Base-by-base conservation (phyloP, 305 asterid species). In the Rubia balearica region DNA sequence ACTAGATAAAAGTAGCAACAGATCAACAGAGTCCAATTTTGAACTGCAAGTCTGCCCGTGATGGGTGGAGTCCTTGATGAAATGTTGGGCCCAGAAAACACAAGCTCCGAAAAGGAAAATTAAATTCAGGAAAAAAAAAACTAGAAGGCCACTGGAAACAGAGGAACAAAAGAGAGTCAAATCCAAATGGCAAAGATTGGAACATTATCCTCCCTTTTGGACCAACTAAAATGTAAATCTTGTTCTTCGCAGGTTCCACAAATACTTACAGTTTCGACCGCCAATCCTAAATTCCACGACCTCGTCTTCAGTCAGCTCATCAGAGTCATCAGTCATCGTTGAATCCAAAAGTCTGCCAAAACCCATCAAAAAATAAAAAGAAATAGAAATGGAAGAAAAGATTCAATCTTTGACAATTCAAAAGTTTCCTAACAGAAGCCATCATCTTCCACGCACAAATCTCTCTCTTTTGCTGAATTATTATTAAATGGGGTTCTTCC, bases 371-470 rank as follows among this genome's bases (percentile, higher is more conserved):
- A 16, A 4, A 6, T 4, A 27, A 33, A 55, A 42, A 43, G 4
- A 11, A 16, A 16, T 12, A 59, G 6, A 22, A 48, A 27, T 7
- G 12, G 65, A 17, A 41, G 0, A 49, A 7, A 69, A 22, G 65
- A 59, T 5, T n/a, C 45, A 53, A 51, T 57, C 66, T 51, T 65
- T 73, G 76, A 73, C 27, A 73, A 64, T 65, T 73, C 76, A 65
- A 73, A 73, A 24, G 64, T 55, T 42, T 22, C 12, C 16, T n/a
- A 40, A 22, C 14, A 53, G 21, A 57, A 57, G 6, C 68, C 22
- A 19, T 33, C 53, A 62, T 61, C 62, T 42, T 14, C 41, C 63
- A 51, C 14, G 22, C 41, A 56, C 10, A 70, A 22, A 42, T 46
- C 71, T 27, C 24, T 45, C 46, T n/a, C 65, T 11, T 8, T 14